Base-by-base conservation (phyloP, 1,139 yeast species). In the Protomyces lactucae-debilis region DNA sequence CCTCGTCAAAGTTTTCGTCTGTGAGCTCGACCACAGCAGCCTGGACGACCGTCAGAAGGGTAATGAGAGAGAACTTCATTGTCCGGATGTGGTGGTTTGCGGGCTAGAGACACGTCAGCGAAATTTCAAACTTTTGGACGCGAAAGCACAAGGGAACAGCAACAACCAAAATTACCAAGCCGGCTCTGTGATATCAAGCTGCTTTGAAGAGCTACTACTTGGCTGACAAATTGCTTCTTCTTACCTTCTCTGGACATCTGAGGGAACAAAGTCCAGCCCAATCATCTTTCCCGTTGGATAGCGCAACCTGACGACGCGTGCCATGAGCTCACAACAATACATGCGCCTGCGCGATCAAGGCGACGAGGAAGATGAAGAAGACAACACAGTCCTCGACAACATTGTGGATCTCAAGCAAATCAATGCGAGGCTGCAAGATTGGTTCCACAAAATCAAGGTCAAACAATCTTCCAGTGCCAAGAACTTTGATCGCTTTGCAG, bases 1-100 rank as follows among this genome's bases (percentile, higher is more conserved):
- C 73, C 43, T 80, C 80, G 65, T 84, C 82, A 72, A 86, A 86
- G 68, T 78, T 82, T 57, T 77, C 75, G 60, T 74, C 76, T 60
- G 73, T 74, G 46, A 75, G 75, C 53, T 73, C 74, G 43, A 78
- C 69, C 46, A 78, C 79, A 28, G 63, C 53, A 35, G 63, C 63
- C 18, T 51, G 53, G 53, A 43, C 63, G 14, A 35, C 52, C 14
- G 63, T 57, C 12, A 51, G 18, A 6, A 59, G 63, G 14, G 48
- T 6, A 3, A 52, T 6, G 32, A 59, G 14, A 16, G 40, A n/a
- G 5, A 52, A 14, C 43, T 28, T 59, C 63, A 59, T 59, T 12
- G 14, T 45, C 35, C 32, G 8, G 43, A 37, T 37, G 43, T 37
- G 16, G 43, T 37, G 43, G 43, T 37, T 14, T 37, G 43, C 6